These are phyloP conservation scores for Hippophae gyantsensis DNA, from an alignment of 306 rosid genomes.

Conservation along the genomic window DNA sequence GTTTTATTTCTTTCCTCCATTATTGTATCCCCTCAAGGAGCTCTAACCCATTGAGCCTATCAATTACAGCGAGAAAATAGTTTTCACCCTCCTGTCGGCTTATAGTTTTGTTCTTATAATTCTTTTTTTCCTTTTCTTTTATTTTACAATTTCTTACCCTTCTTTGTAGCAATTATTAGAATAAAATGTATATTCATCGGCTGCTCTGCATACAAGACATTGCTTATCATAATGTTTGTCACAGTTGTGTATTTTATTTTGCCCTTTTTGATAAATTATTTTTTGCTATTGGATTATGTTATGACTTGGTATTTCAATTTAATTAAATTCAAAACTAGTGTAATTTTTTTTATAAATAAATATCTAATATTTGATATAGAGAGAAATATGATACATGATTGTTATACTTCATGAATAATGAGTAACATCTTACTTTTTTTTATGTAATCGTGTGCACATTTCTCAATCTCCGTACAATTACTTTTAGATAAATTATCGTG, in stretches of 20 bases:
- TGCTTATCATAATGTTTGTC: not conserved
- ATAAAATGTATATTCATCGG: conserved; percentile 23
- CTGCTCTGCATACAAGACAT: conserved; percentile 22
- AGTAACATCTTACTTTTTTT: too few relatives aligned
- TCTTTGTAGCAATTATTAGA: conserved; percentile 22
- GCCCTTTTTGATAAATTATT: too few relatives aligned
- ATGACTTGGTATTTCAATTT: too few relatives aligned
- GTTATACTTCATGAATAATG: too few relatives aligned
- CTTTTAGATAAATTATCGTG: too few relatives aligned
- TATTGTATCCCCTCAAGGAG: conserved; percentile 7
- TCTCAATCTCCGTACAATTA: too few relatives aligned
- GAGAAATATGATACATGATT: too few relatives aligned
- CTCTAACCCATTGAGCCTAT: conserved; percentile 26
- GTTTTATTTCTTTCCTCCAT: conserved; percentile 15
- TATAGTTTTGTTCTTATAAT: not conserved
- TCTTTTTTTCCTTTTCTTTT: not conserved
- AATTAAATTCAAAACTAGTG: too few relatives aligned
- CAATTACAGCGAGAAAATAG: conserved; percentile 21
- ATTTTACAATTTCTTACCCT: conserved; percentile 13
- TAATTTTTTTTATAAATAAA: too few relatives aligned
- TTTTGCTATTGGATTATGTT: too few relatives aligned
- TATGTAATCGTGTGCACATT: too few relatives aligned
- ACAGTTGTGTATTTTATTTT: not conserved
- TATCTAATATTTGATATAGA: too few relatives aligned
- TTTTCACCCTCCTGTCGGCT: conserved; percentile 7